Evolutionary conservation across 2,329 filamentous ascomycete genomes (phyloP).

Genomic region (Claviceps purpurea): DNA sequence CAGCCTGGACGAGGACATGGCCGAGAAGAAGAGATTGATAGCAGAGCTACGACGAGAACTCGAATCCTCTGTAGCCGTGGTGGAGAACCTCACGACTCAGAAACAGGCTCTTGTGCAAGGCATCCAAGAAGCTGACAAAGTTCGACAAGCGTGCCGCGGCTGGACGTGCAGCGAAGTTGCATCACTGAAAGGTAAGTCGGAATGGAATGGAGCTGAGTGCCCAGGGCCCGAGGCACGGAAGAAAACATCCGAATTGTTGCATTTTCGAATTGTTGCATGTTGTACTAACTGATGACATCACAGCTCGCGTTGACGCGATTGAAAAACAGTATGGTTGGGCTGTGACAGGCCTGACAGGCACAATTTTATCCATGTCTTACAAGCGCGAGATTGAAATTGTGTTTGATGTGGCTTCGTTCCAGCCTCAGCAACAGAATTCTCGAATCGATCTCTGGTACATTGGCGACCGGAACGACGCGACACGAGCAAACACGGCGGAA

Average conservation of each 20-base stretch:
- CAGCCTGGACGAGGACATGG: constrained; percentile 52
- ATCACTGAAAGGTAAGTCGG: constrained; percentile 52
- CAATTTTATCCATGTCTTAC: constrained; percentile 61
- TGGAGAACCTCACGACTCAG: constrained; percentile 48
- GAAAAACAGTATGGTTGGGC: constrained; percentile 59
- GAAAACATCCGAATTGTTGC: too few relatives aligned
- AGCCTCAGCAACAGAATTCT: constrained; percentile 29
- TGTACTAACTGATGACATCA: constrained; percentile 21
- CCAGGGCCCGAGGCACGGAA: too few relatives aligned
- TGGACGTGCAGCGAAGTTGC: constrained; percentile 77
- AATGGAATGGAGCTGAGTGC: too few relatives aligned
- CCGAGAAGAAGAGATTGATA: constrained; percentile 54
- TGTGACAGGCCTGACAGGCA: constrained; percentile 49
- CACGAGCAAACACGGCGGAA: constrained; percentile 45
- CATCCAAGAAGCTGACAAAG: constrained; percentile 68
- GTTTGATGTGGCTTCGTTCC: constrained; percentile 54
- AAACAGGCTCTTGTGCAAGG: constrained; percentile 60
- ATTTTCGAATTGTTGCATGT: too few relatives aligned
- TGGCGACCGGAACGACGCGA: constrained; percentile 40
- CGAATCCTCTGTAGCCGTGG: constrained; percentile 49
- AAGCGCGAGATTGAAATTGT: constrained; percentile 58
- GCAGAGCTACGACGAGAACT: constrained; percentile 53
- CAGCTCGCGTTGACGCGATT: constrained; percentile 51
- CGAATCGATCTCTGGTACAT: constrained; percentile 60
- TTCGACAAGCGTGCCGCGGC: constrained; percentile 77